These are phyloP conservation scores for Haplosporangium gracile DNA, from an alignment of 192 early-diverging fungal species.

Conservation along the genomic window DNA sequence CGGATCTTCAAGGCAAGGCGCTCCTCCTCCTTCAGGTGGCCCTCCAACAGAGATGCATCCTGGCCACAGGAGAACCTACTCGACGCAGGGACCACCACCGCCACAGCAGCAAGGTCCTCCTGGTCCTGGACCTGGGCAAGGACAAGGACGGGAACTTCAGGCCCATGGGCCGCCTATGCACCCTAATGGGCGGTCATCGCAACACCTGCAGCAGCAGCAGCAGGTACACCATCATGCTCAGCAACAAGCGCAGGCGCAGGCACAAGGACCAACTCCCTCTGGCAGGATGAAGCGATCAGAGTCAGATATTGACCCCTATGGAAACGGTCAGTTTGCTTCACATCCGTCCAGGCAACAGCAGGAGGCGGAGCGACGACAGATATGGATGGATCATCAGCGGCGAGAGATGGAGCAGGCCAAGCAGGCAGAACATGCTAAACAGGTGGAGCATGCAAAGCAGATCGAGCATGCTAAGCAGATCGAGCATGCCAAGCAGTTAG, in stretches of 20 bases:
- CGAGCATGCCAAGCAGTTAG: not conserved
- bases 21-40: not conserved
- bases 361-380: not conserved
- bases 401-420: slow-evolving; percentile 15
- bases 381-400: not conserved
- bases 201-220: slow-evolving; percentile 15
- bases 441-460: slow-evolving; percentile 12
- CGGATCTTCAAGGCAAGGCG: not conserved
- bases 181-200: slow-evolving; percentile 13
- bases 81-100: slow-evolving; percentile 16
- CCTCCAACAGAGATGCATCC: slow-evolving; percentile 11
- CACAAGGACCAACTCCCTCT: not conserved
- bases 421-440: not conserved
- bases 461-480: slow-evolving; percentile 11
- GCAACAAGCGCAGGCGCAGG: not conserved
- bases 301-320: not conserved
- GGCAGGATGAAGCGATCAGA: slow-evolving; percentile 6
- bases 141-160: not conserved
- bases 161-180: not conserved
- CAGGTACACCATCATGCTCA: slow-evolving; percentile 4
- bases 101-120: not conserved
- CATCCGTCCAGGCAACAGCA: not conserved
- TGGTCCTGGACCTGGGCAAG: not conserved
- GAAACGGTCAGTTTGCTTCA: not conserved
- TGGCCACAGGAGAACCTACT: slow-evolving; percentile 17